phyloP scores from a whole-genome alignment of 345 rosid genomes.

The Tarenaya hassleriana region DNA sequence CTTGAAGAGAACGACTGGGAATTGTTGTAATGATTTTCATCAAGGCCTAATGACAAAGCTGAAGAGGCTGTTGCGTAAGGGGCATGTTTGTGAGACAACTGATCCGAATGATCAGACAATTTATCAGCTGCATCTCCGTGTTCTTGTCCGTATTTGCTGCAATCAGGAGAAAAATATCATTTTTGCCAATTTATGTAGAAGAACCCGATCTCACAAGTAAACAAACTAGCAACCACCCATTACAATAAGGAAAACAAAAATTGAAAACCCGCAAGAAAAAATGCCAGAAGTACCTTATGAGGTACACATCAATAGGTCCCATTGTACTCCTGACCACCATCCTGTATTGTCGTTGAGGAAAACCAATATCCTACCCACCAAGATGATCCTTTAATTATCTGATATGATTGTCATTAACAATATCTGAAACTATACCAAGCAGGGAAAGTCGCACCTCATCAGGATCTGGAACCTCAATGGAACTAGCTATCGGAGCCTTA shows the following conservation, averaged over 20 bases:
- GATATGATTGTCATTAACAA: constrained; percentile 3
- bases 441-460: constrained; percentile 39
- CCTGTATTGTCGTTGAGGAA: constrained; percentile 49
- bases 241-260: background rate
- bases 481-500: constrained; percentile 67
- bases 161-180: background rate
- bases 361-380: constrained; percentile 40
- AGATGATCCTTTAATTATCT: constrained; percentile 9
- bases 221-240: background rate
- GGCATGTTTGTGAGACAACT: background rate
- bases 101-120: background rate
- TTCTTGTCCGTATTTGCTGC: background rate
- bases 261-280: background rate
- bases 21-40: background rate
- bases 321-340: constrained; percentile 58
- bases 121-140: background rate
- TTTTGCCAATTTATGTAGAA: background rate
- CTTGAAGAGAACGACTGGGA: background rate
- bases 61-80: background rate
- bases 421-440: background rate
- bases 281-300: constrained; percentile 40
- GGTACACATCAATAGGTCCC: constrained; percentile 63
- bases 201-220: background rate
- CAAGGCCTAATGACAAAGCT: background rate
- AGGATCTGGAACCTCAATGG: constrained; percentile 72